Percentiles rank a stretch among this genome's conserved stretches.
These are phyloP conservation scores for Teratosphaeria destructans DNA, from an alignment of 2,329 filamentous ascomycete species.

Conservation along the genomic window DNA sequence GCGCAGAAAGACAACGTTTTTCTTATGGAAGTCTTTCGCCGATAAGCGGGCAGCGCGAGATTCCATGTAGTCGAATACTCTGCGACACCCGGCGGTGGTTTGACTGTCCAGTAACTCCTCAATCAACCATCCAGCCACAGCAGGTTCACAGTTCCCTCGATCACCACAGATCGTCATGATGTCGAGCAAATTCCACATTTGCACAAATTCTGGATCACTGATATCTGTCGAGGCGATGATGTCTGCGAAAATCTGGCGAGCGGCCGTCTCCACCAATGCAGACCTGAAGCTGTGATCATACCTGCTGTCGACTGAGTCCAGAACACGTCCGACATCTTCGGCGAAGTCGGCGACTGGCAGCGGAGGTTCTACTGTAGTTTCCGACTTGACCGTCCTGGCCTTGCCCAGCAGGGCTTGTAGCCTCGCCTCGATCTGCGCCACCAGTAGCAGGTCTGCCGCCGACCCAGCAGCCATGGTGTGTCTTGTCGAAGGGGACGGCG, in stretches of 20 bases:
- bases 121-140: constrained; percentile 77
- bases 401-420: constrained; percentile 31
- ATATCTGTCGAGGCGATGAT: constrained; percentile 52
- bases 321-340: constrained; percentile 15
- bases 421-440: constrained; percentile 17
- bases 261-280: constrained; percentile 72
- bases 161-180: constrained; percentile 77
- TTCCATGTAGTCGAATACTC: constrained; percentile 89
- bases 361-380: constrained; percentile 33
- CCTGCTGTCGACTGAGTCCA: constrained; percentile 16
- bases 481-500: neutral
- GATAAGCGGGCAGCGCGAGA: constrained; percentile 83
- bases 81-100: constrained; percentile 81
- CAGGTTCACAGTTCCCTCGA: constrained; percentile 54
- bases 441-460: constrained; percentile 18
- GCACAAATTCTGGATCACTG: constrained; percentile 64
- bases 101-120: constrained; percentile 95
- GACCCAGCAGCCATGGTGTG: constrained; percentile 16
- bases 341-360: constrained; percentile 32
- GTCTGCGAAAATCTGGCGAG: constrained; percentile 64
- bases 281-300: constrained; percentile 26
- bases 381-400: constrained; percentile 31
- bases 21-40: constrained; percentile 66
- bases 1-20: constrained; percentile 79
- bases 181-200: constrained; percentile 89